A percentile compares a stretch with the other conserved stretches of the same genome.
phyloP scores from a whole-genome alignment of 345 rosid species.

The Anastatica hierochuntica region DNA sequence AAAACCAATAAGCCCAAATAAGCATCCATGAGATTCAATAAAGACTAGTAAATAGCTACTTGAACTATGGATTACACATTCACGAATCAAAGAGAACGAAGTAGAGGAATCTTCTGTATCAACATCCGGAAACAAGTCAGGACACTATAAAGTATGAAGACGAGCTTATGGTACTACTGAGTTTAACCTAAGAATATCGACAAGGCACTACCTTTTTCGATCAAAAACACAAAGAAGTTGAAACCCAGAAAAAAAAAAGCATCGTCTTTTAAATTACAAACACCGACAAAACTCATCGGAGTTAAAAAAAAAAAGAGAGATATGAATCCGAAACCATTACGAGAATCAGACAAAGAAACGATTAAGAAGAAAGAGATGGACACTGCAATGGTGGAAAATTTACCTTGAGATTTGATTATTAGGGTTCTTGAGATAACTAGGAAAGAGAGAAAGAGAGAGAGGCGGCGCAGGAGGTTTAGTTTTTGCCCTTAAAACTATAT shows the following conservation, averaged over 20 bases:
- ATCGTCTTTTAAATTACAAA: neutral
- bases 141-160: too few species aligned
- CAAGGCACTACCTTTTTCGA: neutral
- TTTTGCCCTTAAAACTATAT: conserved; percentile 20
- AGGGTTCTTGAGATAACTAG: conserved; percentile 17
- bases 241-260: neutral
- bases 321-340: neutral
- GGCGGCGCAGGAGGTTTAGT: conserved; percentile 29
- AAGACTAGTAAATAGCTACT: too few species aligned
- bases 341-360: neutral
- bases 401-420: conserved; percentile 21
- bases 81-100: too few species aligned
- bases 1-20: neutral
- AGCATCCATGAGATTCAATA: too few species aligned
- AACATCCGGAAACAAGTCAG: too few species aligned
- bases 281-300: neutral
- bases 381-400: neutral
- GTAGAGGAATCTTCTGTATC: too few species aligned
- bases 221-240: neutral
- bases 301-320: too few species aligned
- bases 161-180: too few species aligned
- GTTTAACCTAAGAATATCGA: conserved; percentile 9
- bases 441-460: neutral
- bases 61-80: too few species aligned
- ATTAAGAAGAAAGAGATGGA: neutral